Percentiles rank a stretch among this genome's conserved stretches.
Evolutionary conservation across 2,329 filamentous ascomycete genomes (phyloP).

Genomic region (Coniochaeta sp.): DNA sequence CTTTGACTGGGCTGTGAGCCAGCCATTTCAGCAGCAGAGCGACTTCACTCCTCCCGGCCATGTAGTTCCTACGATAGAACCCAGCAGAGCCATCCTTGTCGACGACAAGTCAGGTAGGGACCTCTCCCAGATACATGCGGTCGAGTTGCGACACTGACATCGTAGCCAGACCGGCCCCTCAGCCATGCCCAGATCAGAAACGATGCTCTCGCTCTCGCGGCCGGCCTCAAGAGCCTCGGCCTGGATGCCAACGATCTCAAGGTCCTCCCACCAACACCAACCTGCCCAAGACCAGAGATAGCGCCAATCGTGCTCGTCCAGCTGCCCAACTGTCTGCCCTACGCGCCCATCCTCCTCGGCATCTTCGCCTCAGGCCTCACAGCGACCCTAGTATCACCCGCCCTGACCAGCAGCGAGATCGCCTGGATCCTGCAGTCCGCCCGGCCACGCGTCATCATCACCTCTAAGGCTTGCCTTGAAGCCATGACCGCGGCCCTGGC

Average conservation of each 20-base stretch:
- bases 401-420: constrained; percentile 29
- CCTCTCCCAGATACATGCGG: not conserved
- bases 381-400: constrained; percentile 29
- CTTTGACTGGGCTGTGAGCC: constrained; percentile 29
- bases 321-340: constrained; percentile 32
- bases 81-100: constrained; percentile 27
- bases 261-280: constrained; percentile 28
- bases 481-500: constrained; percentile 25
- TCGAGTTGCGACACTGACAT: not conserved
- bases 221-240: constrained; percentile 25
- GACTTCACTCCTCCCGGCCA: constrained; percentile 20
- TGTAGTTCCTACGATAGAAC: constrained; percentile 21
- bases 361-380: constrained; percentile 31
- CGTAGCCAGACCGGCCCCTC: constrained; percentile 23
- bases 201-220: constrained; percentile 27
- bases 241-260: constrained; percentile 25
- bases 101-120: constrained; percentile 28
- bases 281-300: constrained; percentile 28
- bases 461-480: constrained; percentile 19
- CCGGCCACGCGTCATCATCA: constrained; percentile 28
- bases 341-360: constrained; percentile 26
- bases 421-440: constrained; percentile 33
- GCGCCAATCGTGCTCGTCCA: constrained; percentile 33
- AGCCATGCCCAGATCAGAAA: constrained; percentile 22
- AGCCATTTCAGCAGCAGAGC: constrained; percentile 24